These are phyloP conservation scores for Eucalyptus fibrosa DNA, from an alignment of 345 rosid species.

Conservation along the genomic window DNA sequence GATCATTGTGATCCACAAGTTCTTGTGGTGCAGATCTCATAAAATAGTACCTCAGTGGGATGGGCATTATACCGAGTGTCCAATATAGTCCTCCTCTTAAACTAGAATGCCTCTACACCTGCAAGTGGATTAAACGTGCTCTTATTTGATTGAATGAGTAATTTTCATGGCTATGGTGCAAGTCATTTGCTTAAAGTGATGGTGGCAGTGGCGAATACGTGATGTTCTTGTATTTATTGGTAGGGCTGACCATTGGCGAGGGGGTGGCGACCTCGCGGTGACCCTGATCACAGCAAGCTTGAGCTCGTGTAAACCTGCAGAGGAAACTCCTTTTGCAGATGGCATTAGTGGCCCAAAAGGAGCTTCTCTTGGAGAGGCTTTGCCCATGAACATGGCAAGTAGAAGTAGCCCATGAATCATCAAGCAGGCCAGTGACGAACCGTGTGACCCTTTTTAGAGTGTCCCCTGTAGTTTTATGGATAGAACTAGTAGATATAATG, in stretches of 20 bases:
- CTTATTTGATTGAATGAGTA: background rate
- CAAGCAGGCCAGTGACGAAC: background rate
- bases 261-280: background rate
- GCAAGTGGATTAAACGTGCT: accelerated
- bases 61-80: no score
- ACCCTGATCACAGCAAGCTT: background rate
- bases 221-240: background rate
- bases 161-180: background rate
- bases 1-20: no score
- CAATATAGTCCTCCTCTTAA: no score
- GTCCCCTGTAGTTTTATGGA: background rate
- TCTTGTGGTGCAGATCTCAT: no score
- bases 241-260: background rate
- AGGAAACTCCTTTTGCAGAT: background rate
- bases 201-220: background rate
- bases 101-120: no score
- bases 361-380: background rate
- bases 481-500: background rate
- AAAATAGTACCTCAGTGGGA: no score
- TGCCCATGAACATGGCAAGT: background rate
- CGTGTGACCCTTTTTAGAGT: background rate
- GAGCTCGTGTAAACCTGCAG: background rate
- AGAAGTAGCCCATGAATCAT: background rate
- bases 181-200: background rate
- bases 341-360: slow-evolving; percentile 61